Evolutionary conservation across 2,329 filamentous ascomycete genomes (phyloP).

Genomic region (Coleophoma cylindrospora): DNA sequence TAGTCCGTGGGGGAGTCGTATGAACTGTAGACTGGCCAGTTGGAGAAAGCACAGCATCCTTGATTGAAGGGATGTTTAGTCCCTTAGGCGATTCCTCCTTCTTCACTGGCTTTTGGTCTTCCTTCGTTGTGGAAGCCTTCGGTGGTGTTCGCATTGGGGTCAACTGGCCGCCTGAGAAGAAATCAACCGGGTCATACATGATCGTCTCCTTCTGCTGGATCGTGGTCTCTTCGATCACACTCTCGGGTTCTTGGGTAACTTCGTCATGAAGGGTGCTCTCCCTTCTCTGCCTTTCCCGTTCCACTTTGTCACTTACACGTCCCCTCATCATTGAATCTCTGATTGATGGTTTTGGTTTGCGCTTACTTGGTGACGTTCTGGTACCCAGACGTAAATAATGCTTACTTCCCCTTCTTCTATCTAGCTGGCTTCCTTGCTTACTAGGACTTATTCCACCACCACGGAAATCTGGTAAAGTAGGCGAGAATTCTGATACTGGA

Average conservation of each 20-base stretch:
- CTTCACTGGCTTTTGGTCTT: not conserved
- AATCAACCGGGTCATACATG: not conserved
- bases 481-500: not conserved
- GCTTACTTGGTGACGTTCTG: not conserved
- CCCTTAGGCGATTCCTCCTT: not conserved
- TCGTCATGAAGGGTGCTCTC: not conserved
- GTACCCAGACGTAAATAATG: slow-evolving; percentile 2
- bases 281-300: not conserved
- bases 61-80: not conserved
- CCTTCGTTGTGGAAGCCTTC: not conserved
- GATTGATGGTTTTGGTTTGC: not conserved
- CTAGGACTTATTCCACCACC: not conserved
- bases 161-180: not conserved
- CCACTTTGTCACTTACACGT: not conserved
- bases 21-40: not conserved
- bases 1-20: too few species aligned
- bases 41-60: not conserved
- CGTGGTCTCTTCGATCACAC: not conserved
- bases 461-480: not conserved
- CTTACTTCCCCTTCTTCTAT: slow-evolving; percentile 1
- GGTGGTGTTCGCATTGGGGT: not conserved
- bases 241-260: not conserved
- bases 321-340: not conserved
- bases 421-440: not conserved
- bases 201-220: not conserved